Evolutionary conservation across 2,329 filamentous ascomycete genomes (phyloP).

Genomic region (Westerdykella aurantiaca): DNA sequence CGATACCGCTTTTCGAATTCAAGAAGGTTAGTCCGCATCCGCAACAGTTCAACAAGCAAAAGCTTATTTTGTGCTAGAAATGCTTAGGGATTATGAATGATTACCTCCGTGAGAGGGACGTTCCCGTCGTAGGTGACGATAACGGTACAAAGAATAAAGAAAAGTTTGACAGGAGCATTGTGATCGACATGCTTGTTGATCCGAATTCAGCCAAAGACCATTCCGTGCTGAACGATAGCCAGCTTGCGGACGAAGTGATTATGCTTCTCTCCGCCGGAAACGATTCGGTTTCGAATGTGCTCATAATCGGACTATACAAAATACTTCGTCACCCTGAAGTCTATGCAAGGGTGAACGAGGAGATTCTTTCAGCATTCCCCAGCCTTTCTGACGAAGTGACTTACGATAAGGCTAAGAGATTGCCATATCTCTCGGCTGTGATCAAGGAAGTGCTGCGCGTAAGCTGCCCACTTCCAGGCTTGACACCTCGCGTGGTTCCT

Average conservation of each 20-base stretch:
- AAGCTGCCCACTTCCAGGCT: constrained; percentile 6
- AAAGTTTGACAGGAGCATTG: constrained; percentile 3
- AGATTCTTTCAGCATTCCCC: constrained; percentile 4
- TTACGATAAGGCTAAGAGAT: constrained; percentile 4
- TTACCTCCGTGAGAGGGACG: constrained; percentile 4
- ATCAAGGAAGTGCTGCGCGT: constrained; percentile 8
- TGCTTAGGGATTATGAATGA: constrained; percentile 2
- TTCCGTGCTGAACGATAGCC: constrained; percentile 1
- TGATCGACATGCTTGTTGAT: constrained; percentile 9
- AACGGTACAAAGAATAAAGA: not conserved
- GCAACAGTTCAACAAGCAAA: not conserved
- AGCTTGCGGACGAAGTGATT: constrained; percentile 9
- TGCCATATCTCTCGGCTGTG: constrained; percentile 8
- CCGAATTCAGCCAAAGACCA: constrained; percentile 7
- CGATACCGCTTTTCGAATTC: constrained; percentile 7
- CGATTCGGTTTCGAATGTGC: constrained; percentile 6
- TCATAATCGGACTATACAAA: constrained; percentile 9
- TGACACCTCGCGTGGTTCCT: constrained; percentile 5
- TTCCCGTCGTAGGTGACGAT: not conserved
- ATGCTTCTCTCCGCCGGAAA: constrained; percentile 10
- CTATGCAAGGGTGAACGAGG: constrained; percentile 1
- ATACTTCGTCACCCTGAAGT: constrained; percentile 3
- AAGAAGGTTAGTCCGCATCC: constrained; percentile 4
- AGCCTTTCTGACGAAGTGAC: not conserved
- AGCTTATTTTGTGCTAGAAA: not conserved